Evolutionary conservation across 345 rosid genomes (phyloP).

Genomic region (Excoecaria cochinchinensis): DNA sequence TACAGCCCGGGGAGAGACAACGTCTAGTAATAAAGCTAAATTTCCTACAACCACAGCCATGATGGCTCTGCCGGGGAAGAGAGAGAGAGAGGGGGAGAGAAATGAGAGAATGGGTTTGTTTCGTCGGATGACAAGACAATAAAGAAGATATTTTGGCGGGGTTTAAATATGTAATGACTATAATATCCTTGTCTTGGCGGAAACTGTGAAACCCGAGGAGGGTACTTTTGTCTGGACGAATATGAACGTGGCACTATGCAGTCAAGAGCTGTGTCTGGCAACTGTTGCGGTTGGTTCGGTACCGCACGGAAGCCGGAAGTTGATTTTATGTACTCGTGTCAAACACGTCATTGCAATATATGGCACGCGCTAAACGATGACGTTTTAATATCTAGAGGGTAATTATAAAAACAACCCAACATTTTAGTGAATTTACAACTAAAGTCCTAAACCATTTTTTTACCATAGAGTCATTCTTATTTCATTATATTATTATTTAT

Average conservation of each 20-base stretch:
- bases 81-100: constrained; percentile 5
- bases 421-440: no score
- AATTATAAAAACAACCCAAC: no score
- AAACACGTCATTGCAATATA: constrained; percentile 21
- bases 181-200: background rate
- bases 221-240: constrained; percentile 24
- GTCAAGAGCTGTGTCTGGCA: constrained; percentile 43
- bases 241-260: constrained; percentile 32
- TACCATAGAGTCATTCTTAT: no score
- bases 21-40: constrained; percentile 58
- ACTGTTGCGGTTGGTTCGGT: constrained; percentile 17
- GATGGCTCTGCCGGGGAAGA: constrained; percentile 9
- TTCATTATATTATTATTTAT: no score
- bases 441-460: no score
- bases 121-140: constrained; percentile 9
- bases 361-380: background rate
- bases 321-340: constrained; percentile 2
- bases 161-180: constrained; percentile 5
- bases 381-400: background rate
- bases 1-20: constrained; percentile 43
- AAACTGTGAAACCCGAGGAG: background rate
- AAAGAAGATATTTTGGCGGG: background rate
- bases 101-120: background rate
- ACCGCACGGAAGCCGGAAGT: constrained; percentile 10
- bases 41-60: constrained; percentile 82